Evolutionary conservation across 2,329 filamentous ascomycete species (phyloP).

Genomic region (Ophiostoma tasmaniense): DNA sequence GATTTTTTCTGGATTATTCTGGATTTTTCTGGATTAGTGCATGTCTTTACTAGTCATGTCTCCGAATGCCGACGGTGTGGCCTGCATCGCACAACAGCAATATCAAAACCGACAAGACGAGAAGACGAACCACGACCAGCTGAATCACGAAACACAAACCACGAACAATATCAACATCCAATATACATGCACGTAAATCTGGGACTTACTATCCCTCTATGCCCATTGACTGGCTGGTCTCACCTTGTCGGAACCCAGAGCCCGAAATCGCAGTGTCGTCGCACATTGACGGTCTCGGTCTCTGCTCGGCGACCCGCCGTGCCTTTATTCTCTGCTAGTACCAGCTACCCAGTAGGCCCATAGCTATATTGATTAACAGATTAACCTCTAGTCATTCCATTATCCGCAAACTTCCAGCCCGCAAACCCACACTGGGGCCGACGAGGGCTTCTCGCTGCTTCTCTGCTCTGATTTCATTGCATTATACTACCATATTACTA

Average conservation of each 20-base stretch:
- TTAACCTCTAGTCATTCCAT: neutral
- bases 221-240: neutral
- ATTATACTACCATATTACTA: neutral
- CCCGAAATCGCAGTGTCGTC: slow-evolving; percentile 1
- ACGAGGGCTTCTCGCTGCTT: neutral
- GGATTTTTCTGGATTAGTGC: no score
- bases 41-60: neutral
- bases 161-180: neutral
- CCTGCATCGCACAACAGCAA: neutral
- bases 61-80: neutral
- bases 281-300: slow-evolving; percentile 3
- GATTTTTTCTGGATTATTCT: no score
- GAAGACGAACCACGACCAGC: neutral
- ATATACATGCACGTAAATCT: neutral
- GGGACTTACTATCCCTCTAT: neutral
- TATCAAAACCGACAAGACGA: neutral
- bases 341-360: neutral
- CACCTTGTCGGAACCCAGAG: neutral
- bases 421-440: neutral
- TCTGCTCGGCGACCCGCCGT: slow-evolving; percentile 2
- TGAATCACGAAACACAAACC: neutral
- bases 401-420: neutral
- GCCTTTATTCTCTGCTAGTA: neutral
- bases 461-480: neutral
- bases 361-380: neutral